Conservation (phyloP, 140 eudicot species). For the Flaveria floridana region DNA sequence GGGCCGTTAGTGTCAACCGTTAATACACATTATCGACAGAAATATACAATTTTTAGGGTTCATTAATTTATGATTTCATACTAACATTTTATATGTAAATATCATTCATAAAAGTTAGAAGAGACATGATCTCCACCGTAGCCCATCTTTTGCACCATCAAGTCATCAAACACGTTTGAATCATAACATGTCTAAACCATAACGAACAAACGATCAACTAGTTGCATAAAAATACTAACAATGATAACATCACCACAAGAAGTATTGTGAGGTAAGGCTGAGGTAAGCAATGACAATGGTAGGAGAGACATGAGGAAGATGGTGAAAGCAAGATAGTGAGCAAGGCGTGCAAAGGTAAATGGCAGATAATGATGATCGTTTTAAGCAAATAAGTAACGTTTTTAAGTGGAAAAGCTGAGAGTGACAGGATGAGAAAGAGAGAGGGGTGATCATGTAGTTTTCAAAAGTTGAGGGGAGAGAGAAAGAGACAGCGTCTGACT, state of each 20-base stretch:
- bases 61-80: no score
- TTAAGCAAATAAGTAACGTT: slow-evolving; percentile 22
- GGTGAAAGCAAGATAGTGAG: slow-evolving; percentile 22
- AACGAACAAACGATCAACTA: not conserved
- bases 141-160: not conserved
- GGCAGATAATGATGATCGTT: slow-evolving; percentile 32
- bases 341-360: slow-evolving; percentile 37
- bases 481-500: slow-evolving; percentile 21
- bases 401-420: slow-evolving; percentile 13
- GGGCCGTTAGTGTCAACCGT: not conserved
- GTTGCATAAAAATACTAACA: not conserved
- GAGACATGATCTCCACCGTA: not conserved
- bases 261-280: slow-evolving; percentile 24
- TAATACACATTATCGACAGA: no score
- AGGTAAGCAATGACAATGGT: slow-evolving; percentile 35
- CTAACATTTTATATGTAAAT: no score
- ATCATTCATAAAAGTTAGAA: no score
- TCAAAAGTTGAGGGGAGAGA: slow-evolving; percentile 19
- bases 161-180: not conserved
- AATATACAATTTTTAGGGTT: no score
- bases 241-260: not conserved
- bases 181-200: not conserved
- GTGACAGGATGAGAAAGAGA: slow-evolving; percentile 16
- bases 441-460: slow-evolving; percentile 29
- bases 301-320: slow-evolving; percentile 20